A percentile compares a stretch with the other conserved stretches of the same genome.
These are phyloP conservation scores for Fusarium falciforme DNA, from an alignment of 2,329 filamentous ascomycete species.

Conservation along the genomic window DNA sequence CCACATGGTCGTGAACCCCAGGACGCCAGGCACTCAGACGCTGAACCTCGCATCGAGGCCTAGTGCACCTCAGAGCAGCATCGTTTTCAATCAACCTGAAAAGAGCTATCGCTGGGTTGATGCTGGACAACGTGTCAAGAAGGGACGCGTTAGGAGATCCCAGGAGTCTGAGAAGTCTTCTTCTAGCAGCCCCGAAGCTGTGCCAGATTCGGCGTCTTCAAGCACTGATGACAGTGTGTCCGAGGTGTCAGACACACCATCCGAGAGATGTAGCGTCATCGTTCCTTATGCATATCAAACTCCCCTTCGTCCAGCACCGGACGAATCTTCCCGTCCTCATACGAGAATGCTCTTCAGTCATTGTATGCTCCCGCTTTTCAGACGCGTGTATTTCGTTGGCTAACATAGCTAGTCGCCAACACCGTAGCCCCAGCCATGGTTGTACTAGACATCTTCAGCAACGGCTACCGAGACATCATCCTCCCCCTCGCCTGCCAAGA, in stretches of 20 bases:
- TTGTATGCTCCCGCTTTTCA: conserved; percentile 37
- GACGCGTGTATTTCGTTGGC: background rate
- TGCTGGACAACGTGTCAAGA: conserved; percentile 6
- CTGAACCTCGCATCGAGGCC: background rate
- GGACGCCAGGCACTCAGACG: background rate
- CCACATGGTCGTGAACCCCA: conserved; percentile 35
- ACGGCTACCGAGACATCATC: conserved; percentile 54
- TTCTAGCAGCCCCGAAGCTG: background rate
- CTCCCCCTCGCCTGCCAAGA: conserved; percentile 54
- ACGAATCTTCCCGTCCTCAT: conserved; percentile 41
- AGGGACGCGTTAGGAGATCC: conserved; percentile 1
- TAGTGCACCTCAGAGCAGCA: background rate
- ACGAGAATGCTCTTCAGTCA: conserved; percentile 51
- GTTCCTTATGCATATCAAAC: conserved; percentile 2
- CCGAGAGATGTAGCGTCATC: background rate
- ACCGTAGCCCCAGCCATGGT: conserved; percentile 54
- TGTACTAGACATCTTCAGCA: conserved; percentile 48
- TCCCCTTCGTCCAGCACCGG: conserved; percentile 38
- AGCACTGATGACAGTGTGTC: conserved; percentile 25
- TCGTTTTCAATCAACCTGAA: background rate
- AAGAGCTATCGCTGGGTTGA: conserved; percentile 35
- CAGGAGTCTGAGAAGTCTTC: background rate
- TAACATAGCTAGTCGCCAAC: conserved; percentile 45
- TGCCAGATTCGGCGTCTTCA: background rate
- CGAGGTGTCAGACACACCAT: background rate